These are phyloP conservation scores for Camelina neglecta DNA, from an alignment of 345 rosid genomes.

Conservation along the genomic window DNA sequence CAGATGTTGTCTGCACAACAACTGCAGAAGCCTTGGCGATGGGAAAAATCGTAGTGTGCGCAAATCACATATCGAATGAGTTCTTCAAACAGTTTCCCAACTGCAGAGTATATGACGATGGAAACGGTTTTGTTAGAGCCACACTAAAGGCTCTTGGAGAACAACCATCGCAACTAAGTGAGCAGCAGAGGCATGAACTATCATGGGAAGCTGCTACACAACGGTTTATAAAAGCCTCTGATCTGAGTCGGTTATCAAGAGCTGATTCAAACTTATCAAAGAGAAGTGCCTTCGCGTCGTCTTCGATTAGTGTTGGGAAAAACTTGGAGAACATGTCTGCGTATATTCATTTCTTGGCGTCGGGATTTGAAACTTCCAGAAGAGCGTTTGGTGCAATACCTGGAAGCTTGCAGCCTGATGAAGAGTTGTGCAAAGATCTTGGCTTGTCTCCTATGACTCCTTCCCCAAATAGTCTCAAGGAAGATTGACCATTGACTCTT, in stretches of 20 bases:
- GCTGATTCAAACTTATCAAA: conserved; percentile 34
- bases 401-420: conserved; percentile 79
- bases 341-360: conserved; percentile 63
- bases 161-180: conserved; percentile 68
- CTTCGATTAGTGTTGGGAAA: conserved; percentile 52
- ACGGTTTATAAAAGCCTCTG: conserved; percentile 66
- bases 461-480: conserved; percentile 24
- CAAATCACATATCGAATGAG: conserved; percentile 56
- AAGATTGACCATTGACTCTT: conserved; percentile 31
- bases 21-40: conserved; percentile 98
- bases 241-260: conserved; percentile 50
- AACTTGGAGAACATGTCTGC: conserved; percentile 79
- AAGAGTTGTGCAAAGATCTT: conserved; percentile 76
- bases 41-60: conserved; percentile 74
- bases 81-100: conserved; percentile 85
- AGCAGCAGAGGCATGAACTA: conserved; percentile 67
- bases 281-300: conserved; percentile 51
- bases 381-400: conserved; percentile 87
- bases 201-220: conserved; percentile 95
- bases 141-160: conserved; percentile 64
- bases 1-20: conserved; percentile 97
- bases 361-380: conserved; percentile 78
- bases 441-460: conserved; percentile 54
- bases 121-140: conserved; percentile 60
- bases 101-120: conserved; percentile 63